A percentile compares a stretch with the other conserved stretches of the same genome.
Evolutionary conservation across 441 rosid species (phyloP).

Genomic region (Corymbia calophylla): DNA sequence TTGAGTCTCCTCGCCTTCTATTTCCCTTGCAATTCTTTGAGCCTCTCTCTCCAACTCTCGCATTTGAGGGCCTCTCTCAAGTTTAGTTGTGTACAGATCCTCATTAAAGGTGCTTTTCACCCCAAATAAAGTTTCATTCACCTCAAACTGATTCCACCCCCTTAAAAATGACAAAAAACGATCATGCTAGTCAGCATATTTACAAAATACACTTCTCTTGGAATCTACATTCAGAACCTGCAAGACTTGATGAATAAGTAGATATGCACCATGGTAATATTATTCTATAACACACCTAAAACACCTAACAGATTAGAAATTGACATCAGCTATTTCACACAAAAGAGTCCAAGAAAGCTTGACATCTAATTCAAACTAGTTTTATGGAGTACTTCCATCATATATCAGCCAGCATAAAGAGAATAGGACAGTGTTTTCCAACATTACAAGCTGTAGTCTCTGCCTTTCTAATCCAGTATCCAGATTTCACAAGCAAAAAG

Average conservation of each 20-base stretch:
- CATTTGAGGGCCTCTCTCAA: slow-evolving; percentile 58
- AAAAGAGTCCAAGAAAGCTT: background rate
- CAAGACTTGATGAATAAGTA: background rate
- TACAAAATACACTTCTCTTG: background rate
- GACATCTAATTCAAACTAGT: background rate
- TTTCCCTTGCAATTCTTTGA: slow-evolving; percentile 79
- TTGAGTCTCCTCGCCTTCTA: slow-evolving; percentile 80
- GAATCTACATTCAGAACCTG: background rate
- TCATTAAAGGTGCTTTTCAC: slow-evolving; percentile 81
- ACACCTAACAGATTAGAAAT: background rate
- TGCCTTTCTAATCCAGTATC: background rate
- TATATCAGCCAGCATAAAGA: background rate
- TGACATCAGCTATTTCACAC: background rate
- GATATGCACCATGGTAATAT: background rate
- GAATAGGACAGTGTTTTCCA: background rate
- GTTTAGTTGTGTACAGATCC: slow-evolving; percentile 84
- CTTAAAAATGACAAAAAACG: slow-evolving; percentile 18
- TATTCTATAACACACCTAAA: background rate
- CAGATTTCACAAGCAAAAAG: background rate
- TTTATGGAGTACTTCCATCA: background rate
- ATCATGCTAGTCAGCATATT: slow-evolving; percentile 1
- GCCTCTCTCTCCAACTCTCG: slow-evolving; percentile 79
- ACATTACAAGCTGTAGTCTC: background rate
- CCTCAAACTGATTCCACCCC: slow-evolving; percentile 90
- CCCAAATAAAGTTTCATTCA: slow-evolving; percentile 69